Conservation (phyloP, 169 alveolate species). For the Babesia bovis region DNA sequence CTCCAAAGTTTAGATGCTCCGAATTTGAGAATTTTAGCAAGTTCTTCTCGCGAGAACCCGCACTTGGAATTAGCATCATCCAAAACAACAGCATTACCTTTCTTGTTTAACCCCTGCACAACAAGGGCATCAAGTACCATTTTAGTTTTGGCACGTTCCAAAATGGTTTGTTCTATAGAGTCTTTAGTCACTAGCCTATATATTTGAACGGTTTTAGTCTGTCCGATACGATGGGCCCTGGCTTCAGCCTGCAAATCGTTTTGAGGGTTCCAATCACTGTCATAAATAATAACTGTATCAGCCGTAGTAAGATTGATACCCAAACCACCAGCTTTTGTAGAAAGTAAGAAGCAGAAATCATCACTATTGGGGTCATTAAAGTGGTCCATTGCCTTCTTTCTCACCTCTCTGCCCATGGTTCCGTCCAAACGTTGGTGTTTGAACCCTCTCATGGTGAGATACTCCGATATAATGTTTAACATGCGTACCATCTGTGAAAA, state of each 20-base stretch:
- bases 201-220: conserved; percentile 93
- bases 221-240: conserved; percentile 98
- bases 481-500: conserved; percentile 96
- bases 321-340: conserved; percentile 98
- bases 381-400: conserved; percentile 94
- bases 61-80: conserved; percentile 70
- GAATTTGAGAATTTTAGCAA: conserved; percentile 85
- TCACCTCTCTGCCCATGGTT: conserved; percentile 93
- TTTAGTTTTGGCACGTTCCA: conserved; percentile 97
- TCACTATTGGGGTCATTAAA: conserved; percentile 91
- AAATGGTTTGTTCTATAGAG: conserved; percentile 96
- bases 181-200: conserved; percentile 94
- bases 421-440: conserved; percentile 98
- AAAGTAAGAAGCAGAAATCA: conserved; percentile 93
- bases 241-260: conserved; percentile 99
- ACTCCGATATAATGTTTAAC: conserved; percentile 95
- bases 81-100: conserved; percentile 69
- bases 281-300: conserved; percentile 93
- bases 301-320: conserved; percentile 95
- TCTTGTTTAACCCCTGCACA: conserved; percentile 88
- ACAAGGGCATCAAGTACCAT: conserved; percentile 95
- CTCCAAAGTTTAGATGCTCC: conserved; percentile 90
- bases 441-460: conserved; percentile 90
- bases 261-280: conserved; percentile 99
- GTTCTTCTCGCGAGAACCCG: conserved; percentile 86